Percentiles rank a stretch among this genome's conserved stretches.
phyloP scores from a whole-genome alignment of 2,329 filamentous ascomycete genomes.

The Ascochyta koolunga region DNA sequence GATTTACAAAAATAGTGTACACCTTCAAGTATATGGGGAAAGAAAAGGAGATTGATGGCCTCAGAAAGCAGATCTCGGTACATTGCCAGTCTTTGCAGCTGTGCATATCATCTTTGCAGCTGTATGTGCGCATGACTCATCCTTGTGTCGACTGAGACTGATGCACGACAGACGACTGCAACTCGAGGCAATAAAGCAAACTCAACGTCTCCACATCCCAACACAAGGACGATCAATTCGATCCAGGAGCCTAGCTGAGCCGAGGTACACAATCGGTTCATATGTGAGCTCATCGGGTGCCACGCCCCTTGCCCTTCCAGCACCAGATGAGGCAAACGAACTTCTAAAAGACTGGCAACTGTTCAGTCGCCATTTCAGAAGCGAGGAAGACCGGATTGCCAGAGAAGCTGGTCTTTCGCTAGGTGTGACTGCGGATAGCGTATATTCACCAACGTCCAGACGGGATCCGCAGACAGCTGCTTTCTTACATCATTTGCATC shows the following conservation, averaged over 20 bases:
- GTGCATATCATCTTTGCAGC: constrained; percentile 39
- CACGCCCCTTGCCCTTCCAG: constrained; percentile 27
- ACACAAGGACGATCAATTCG: constrained; percentile 22
- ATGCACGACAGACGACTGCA: constrained; percentile 32
- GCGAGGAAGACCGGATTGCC: constrained; percentile 35
- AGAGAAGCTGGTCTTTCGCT: constrained; percentile 24
- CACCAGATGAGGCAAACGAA: constrained; percentile 36
- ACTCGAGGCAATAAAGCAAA: constrained; percentile 35
- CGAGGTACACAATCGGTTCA: constrained; percentile 32
- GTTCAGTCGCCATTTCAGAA: constrained; percentile 37
- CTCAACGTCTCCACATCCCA: constrained; percentile 21
- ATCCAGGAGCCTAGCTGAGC: constrained; percentile 33
- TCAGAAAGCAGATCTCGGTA: constrained; percentile 36
- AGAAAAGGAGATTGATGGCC: constrained; percentile 40
- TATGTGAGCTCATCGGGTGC: constrained; percentile 24
- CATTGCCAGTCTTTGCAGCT: constrained; percentile 41
- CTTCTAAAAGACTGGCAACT: constrained; percentile 40
- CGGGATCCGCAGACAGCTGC: constrained; percentile 35
- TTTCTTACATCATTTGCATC: constrained; percentile 34
- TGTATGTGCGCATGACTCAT: constrained; percentile 22
- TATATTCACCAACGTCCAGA: constrained; percentile 21
- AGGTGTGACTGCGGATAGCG: constrained; percentile 30
- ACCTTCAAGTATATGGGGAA: constrained; percentile 43
- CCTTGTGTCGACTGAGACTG: constrained; percentile 1
- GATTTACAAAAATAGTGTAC: constrained; percentile 36